A percentile compares a stretch with the other conserved stretches of the same genome.
Conservation (phyloP, 2,329 filamentous ascomycete species). For the Microthyrium microscopicum region DNA sequence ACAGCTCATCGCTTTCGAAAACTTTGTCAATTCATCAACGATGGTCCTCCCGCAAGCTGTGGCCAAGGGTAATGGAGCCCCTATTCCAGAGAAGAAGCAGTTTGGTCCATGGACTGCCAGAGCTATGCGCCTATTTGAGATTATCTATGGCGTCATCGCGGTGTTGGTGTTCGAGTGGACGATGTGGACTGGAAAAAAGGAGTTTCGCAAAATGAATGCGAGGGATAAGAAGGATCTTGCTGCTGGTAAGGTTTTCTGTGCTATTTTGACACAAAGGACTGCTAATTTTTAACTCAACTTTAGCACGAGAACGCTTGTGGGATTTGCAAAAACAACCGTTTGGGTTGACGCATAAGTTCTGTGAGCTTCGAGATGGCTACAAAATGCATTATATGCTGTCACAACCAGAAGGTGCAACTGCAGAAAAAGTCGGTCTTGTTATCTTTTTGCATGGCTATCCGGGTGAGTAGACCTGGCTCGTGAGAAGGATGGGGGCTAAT, state of each 20-base stretch:
- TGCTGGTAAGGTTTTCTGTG: conserved; percentile 11
- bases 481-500: too few relatives aligned
- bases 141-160: too few relatives aligned
- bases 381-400: conserved; percentile 39
- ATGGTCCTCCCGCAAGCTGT: too few relatives aligned
- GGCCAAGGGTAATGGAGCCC: too few relatives aligned
- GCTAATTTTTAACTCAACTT: not conserved
- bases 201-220: conserved; percentile 13
- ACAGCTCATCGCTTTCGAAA: too few relatives aligned
- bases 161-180: too few relatives aligned
- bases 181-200: too few relatives aligned
- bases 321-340: conserved; percentile 29
- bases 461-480: too few relatives aligned
- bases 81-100: too few relatives aligned
- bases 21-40: too few relatives aligned
- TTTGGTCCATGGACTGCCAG: too few relatives aligned
- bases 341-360: conserved; percentile 34
- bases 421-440: conserved; percentile 23
- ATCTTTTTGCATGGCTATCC: conserved; percentile 44
- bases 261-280: not conserved
- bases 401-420: conserved; percentile 7
- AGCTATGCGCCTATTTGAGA: too few relatives aligned
- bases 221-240: conserved; percentile 16
- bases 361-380: conserved; percentile 30
- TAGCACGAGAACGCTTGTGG: conserved; percentile 38